phyloP scores from a whole-genome alignment of 352 stramenopile genomes.

The Aphanomyces invadans region DNA sequence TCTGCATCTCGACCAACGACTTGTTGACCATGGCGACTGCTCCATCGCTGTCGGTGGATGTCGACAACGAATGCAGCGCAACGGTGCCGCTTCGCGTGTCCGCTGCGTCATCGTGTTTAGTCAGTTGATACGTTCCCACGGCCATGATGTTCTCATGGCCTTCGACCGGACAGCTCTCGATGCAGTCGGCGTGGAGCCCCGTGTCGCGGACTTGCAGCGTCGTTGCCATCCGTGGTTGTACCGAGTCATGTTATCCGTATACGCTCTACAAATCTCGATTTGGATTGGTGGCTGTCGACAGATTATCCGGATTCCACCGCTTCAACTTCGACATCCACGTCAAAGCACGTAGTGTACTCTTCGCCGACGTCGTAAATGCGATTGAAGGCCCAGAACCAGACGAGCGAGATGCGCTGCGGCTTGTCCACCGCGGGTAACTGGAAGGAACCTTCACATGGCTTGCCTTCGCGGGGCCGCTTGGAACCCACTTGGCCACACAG shows the following conservation, averaged over 20 bases:
- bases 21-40: slow-evolving; percentile 38
- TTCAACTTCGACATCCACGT: neutral
- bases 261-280: neutral
- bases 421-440: neutral
- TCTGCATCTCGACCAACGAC: slow-evolving; percentile 40
- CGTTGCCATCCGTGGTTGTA: neutral
- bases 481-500: neutral
- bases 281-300: neutral
- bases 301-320: neutral
- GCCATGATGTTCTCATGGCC: slow-evolving; percentile 60
- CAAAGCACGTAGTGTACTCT: slow-evolving; percentile 22
- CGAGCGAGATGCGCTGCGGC: neutral
- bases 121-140: slow-evolving; percentile 74
- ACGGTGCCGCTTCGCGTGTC: slow-evolving; percentile 58
- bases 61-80: slow-evolving; percentile 49
- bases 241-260: neutral
- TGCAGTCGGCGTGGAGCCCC: slow-evolving; percentile 71
- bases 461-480: neutral
- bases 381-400: slow-evolving; percentile 17
- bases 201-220: slow-evolving; percentile 33
- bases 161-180: slow-evolving; percentile 61
- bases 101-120: slow-evolving; percentile 39
- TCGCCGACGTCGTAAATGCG: slow-evolving; percentile 9
- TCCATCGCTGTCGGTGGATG: slow-evolving; percentile 27
- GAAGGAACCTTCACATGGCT: slow-evolving; percentile 11